A percentile compares a stretch with the other conserved stretches of the same genome.
Conservation (phyloP, 805 yeast species). For the Sungouiozyma intestinalis region DNA sequence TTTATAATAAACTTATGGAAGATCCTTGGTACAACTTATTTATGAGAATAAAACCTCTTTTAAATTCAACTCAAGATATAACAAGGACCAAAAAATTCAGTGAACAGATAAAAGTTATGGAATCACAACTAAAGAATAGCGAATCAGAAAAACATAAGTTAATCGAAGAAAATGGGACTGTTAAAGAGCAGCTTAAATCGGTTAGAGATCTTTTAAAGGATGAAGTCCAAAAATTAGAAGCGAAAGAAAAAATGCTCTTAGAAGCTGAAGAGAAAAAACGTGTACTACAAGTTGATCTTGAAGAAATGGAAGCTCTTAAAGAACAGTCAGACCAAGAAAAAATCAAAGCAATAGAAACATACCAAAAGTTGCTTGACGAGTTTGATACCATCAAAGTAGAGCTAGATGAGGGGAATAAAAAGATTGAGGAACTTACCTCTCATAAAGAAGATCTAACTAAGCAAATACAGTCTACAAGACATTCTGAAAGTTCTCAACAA, state of each 20-base stretch:
- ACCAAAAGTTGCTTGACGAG: conserved; percentile 10
- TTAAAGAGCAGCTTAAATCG: conserved; percentile 23
- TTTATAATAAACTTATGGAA: conserved; percentile 37
- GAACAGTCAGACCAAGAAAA: conserved; percentile 22
- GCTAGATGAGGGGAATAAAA: conserved; percentile 16
- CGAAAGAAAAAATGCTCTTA: conserved; percentile 38
- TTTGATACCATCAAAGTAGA: conserved; percentile 15
- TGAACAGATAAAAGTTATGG: conserved; percentile 45
- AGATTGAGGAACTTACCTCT: conserved; percentile 12
- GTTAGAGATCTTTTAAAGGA: conserved; percentile 28
- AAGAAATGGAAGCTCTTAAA: conserved; percentile 10
- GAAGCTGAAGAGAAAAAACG: conserved; percentile 34
- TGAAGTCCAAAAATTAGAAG: conserved; percentile 35
- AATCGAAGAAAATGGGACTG: conserved; percentile 17
- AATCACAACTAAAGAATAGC: conserved; percentile 33
- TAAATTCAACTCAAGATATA: conserved; percentile 53
- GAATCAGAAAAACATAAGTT: conserved; percentile 27
- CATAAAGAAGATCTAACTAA: conserved; percentile 33
- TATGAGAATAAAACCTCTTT: conserved; percentile 61
- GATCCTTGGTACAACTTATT: conserved; percentile 78
- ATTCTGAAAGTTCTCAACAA: conserved; percentile 1
- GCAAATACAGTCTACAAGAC: conserved; percentile 43
- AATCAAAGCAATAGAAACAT: conserved; percentile 12
- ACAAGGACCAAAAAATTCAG: conserved; percentile 47
- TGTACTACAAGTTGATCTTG: conserved; percentile 19